Base-by-base conservation (phyloP, 2,329 filamentous ascomycete genomes). In the Emergomyces africanus region DNA sequence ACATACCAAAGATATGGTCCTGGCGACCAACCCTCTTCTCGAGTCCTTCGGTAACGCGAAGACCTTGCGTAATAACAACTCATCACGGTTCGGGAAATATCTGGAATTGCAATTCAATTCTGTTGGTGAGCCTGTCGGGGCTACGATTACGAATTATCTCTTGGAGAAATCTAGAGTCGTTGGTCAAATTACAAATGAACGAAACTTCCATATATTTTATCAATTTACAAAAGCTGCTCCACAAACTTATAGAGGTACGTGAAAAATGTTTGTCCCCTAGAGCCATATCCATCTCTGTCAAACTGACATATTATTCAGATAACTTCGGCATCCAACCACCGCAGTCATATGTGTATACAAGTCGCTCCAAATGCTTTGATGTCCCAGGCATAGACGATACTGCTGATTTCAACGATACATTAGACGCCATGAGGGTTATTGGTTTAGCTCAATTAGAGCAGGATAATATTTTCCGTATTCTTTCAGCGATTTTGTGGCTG, bases 121-220 rank as follows among this genome's bases (percentile, higher is more conserved):
- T 44, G 83, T 89, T 64, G 92, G 92, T 64, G 92, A 97, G 74
- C 94, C 94, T 0, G 86, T 96, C 12, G 94, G 94, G 68, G 94
- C 94, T 61, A 94, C 96, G 73, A 96, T 99, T 74, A 96, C 92
- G 70, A 99, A 99, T 74, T 99, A 99, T 70, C 80, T 99, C 28
- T 81, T 99, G 57, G 94, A 99, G 73, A 97, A 97, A 79, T 86
- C 89, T 54, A 83, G 94, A 77, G 94, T 99, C 20, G 90, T 96
- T 10, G 90, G 92, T 18, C 94, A 97, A 77, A 97, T 97, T 66
- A 80, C 78, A 60, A 95, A 96, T 72, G 94, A 99, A 80, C 85
- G 94, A 66, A 97, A 96, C 76, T 99, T 99, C 74, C 94, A 99
- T 76, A 97, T 99, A 68, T 99, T 99, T 74, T 99, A 99, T 76